Conservation (phyloP, 805 yeast species). For the Yamadazyma ubonensis region DNA sequence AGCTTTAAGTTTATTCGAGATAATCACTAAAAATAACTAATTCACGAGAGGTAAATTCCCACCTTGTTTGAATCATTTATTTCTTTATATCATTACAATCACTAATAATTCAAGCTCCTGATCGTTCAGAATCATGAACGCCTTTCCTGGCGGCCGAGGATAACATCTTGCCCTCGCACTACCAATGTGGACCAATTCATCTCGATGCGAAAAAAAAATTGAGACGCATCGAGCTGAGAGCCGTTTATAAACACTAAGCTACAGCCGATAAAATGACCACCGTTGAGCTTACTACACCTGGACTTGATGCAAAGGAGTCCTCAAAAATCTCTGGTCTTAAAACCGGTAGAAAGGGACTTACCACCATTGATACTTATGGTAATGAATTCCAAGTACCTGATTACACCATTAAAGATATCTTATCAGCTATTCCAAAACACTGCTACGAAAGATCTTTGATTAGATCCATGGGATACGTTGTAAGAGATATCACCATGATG, state of each 20-base stretch:
- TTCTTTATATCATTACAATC: no score
- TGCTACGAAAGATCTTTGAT: slow-evolving; percentile 55
- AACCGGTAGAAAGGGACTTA: slow-evolving; percentile 14
- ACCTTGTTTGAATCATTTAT: no score
- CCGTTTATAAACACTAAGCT: background rate
- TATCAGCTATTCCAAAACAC: slow-evolving; percentile 58
- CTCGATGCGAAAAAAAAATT: slow-evolving; percentile 4
- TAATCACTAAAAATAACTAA: background rate
- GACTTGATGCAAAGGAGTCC: background rate
- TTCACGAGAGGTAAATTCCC: no score
- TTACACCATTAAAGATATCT: slow-evolving; percentile 55
- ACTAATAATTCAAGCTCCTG: background rate
- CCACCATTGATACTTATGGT: slow-evolving; percentile 54
- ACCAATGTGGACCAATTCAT: slow-evolving; percentile 1
- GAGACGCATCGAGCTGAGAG: slow-evolving; percentile 1
- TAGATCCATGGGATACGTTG: slow-evolving; percentile 51
- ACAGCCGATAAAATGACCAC: slow-evolving; percentile 6
- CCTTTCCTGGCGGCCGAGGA: background rate
- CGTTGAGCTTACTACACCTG: slow-evolving; percentile 6
- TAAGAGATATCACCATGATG: slow-evolving; percentile 51
- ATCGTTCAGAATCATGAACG: background rate
- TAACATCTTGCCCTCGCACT: background rate
- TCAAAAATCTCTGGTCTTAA: background rate
- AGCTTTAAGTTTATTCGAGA: background rate
- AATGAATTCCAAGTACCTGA: slow-evolving; percentile 60